These are phyloP conservation scores for Calocera cornea DNA, from an alignment of 768 basidiomycete genomes.

Conservation along the genomic window DNA sequence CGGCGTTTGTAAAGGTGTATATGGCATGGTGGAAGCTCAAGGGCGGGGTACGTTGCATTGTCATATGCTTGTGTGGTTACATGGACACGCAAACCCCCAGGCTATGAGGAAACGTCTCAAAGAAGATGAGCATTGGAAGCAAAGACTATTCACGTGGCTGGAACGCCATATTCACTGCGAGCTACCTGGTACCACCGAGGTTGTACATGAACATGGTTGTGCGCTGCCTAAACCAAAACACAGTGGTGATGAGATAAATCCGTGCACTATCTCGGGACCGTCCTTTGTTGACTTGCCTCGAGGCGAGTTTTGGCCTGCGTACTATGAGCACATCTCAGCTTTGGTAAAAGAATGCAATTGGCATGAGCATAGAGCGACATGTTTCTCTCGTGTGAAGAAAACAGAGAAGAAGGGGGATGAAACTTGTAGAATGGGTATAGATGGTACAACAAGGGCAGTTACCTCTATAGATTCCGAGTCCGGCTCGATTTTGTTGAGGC, in stretches of 20 bases:
- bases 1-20: conserved; percentile 26
- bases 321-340: background rate
- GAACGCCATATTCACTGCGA: conserved; percentile 21
- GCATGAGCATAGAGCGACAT: background rate
- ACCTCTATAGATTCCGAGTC: conserved; percentile 17
- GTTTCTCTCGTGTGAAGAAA: background rate
- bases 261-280: background rate
- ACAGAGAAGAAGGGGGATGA: background rate
- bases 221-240: background rate
- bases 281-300: background rate
- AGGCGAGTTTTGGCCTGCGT: background rate
- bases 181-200: conserved; percentile 12
- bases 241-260: background rate
- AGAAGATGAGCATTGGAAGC: conserved; percentile 15
- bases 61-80: conserved; percentile 32
- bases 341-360: background rate
- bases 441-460: conserved; percentile 4
- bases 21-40: conserved; percentile 32
- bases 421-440: background rate
- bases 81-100: conserved; percentile 25
- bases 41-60: conserved; percentile 30
- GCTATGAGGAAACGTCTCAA: conserved; percentile 14
- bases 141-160: conserved; percentile 16
- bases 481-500: conserved; percentile 18
- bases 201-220: background rate